A percentile compares a stretch with the other conserved stretches of the same genome.
These are phyloP conservation scores for Colletotrichum tabaci DNA, from an alignment of 2,329 filamentous ascomycete species.

Conservation along the genomic window DNA sequence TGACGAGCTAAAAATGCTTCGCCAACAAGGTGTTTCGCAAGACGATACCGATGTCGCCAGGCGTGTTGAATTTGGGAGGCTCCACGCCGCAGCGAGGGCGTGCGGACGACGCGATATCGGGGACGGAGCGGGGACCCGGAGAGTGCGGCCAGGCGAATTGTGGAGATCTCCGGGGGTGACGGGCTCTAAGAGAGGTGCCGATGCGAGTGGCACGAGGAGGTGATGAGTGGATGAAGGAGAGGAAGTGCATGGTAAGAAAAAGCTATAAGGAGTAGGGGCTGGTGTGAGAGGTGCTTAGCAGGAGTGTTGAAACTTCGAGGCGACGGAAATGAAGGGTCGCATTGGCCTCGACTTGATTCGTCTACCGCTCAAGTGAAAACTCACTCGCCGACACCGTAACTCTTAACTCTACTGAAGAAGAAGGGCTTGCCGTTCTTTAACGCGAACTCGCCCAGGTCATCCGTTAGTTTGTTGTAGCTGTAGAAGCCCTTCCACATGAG, in stretches of 20 bases:
- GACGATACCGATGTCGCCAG: neutral
- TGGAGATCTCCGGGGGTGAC: constrained; percentile 67
- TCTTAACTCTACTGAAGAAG: constrained; percentile 77
- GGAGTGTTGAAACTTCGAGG: neutral
- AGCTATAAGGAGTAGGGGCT: constrained; percentile 63
- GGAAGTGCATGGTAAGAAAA: constrained; percentile 68
- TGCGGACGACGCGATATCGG: neutral
- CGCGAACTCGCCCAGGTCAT: constrained; percentile 89
- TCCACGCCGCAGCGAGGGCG: neutral
- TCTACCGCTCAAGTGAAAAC: constrained; percentile 38
- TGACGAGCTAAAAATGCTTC: constrained; percentile 64
- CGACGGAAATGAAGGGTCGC: neutral
- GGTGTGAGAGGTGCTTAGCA: neutral
- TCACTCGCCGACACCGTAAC: constrained; percentile 68
- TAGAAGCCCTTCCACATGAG: constrained; percentile 91
- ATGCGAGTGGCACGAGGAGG: constrained; percentile 67
- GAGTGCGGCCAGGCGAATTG: constrained; percentile 66
- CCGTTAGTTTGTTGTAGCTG: constrained; percentile 90
- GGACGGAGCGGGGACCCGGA: constrained; percentile 62
- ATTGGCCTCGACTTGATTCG: neutral
- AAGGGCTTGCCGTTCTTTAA: constrained; percentile 76
- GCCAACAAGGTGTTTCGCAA: constrained; percentile 49
- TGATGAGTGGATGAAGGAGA: constrained; percentile 63
- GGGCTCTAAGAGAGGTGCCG: constrained; percentile 54
- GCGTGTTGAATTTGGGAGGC: constrained; percentile 2